Base-by-base conservation (phyloP, 1,139 yeast genomes). In the Geotrichum klebahnii region DNA sequence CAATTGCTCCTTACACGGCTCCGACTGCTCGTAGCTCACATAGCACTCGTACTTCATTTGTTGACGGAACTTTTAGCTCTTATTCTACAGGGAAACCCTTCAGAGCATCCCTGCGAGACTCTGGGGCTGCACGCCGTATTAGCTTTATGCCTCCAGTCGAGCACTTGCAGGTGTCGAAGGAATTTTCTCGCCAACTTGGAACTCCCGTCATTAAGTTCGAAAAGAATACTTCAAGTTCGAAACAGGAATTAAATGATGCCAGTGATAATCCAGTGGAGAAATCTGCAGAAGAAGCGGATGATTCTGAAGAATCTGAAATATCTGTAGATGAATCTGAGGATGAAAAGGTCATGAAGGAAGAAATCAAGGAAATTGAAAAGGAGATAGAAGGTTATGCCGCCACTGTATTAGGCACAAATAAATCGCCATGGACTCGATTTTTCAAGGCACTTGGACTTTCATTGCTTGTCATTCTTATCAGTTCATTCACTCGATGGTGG, bases 401-500 rank as follows among this genome's bases (percentile, higher is more conserved):
- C 10, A 3, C 19, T 12, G 28, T 2, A 14, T n/a, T 14, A 3
- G 20, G 2, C 3, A 23, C 3, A 5, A 26, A 24, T 29, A n/a
- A 10, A 3, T 23, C 29, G 26, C 5, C 19, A 34, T 9, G 20
- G 3, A 9, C 5, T 10, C 35, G 47, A 10, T 31, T 31, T 24
- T 24, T 34, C 20, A 41, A 44, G 17, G 42, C 54, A 41, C 22
- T 44, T 52, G 44, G 38, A n/a, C 24, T 48, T 26, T 22, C 53
- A 44, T 33, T 39, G 32, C 12, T 33, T 33, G 22, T 62, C 5
- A 47, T 60, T 9, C 10, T 57, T 8, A 26, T 53, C 2, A 54
- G 57, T 1, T 53, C 55, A 5, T 59, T 58, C 34, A 52, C 55
- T 2, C 50, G 52, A 23, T 68, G 68, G 67, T 68, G 69, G 66